A percentile compares a stretch with the other conserved stretches of the same genome.
Conservation (phyloP, 202 grass and related monocot species). For the Zoysia matrella region DNA sequence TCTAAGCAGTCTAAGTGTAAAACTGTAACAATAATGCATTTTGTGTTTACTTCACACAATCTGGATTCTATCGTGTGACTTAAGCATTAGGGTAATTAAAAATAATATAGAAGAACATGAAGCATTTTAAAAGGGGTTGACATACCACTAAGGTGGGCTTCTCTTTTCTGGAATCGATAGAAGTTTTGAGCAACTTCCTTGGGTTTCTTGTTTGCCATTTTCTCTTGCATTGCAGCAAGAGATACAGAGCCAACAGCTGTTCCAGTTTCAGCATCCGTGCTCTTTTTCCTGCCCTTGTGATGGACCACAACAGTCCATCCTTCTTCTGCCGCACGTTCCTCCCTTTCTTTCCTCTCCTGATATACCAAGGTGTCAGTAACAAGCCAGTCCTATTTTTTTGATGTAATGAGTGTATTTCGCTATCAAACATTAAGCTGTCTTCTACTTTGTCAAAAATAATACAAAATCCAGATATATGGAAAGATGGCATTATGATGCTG, state of each 20-base stretch:
- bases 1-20: background rate
- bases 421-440: background rate
- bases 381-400: background rate
- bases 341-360: slow-evolving; percentile 92
- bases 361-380: slow-evolving; percentile 38
- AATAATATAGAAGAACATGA: background rate
- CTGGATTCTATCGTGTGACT: background rate
- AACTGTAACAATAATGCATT: background rate
- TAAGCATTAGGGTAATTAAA: slow-evolving; percentile 13
- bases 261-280: slow-evolving; percentile 89
- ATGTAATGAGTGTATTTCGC: background rate
- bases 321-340: slow-evolving; percentile 66
- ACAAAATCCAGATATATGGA: too few relatives aligned
- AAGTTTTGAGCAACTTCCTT: slow-evolving; percentile 80
- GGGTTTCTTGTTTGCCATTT: slow-evolving; percentile 80
- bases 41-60: background rate
- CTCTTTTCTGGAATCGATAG: slow-evolving; percentile 82
- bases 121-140: slow-evolving; percentile 13
- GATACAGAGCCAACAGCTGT: slow-evolving; percentile 85
- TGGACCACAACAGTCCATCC: slow-evolving; percentile 98
- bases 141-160: slow-evolving; percentile 82
- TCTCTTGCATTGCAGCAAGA: slow-evolving; percentile 82
- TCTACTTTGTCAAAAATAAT: background rate
- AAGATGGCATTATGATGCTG: too few relatives aligned
- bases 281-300: slow-evolving; percentile 97